A percentile compares a stretch with the other conserved stretches of the same genome.
These are phyloP conservation scores for Xanthoconium stramineum DNA, from an alignment of 768 basidiomycete genomes.

Conservation along the genomic window DNA sequence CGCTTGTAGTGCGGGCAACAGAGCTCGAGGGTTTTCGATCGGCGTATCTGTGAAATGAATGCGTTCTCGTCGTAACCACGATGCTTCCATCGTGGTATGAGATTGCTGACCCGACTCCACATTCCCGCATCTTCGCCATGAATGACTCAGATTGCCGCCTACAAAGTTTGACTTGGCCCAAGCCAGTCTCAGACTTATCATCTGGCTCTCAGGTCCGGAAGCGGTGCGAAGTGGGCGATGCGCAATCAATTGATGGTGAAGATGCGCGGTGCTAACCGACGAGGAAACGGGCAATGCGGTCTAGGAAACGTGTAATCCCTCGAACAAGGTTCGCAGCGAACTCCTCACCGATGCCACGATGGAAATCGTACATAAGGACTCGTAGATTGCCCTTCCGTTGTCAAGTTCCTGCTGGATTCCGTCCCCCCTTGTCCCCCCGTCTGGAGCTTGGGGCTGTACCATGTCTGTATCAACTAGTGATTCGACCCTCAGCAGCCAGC, in stretches of 20 bases:
- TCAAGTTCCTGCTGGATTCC: constrained; percentile 20
- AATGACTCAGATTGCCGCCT: not conserved
- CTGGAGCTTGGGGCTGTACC: constrained; percentile 18
- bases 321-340: constrained; percentile 19
- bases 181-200: no score
- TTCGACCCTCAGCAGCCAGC: constrained; percentile 19
- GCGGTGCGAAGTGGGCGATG: constrained; percentile 12
- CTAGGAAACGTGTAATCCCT: constrained; percentile 20
- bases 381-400: constrained; percentile 6
- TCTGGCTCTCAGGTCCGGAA: constrained; percentile 15
- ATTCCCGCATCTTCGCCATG: not conserved
- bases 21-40: not conserved
- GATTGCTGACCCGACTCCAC: no score
- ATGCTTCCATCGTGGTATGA: no score
- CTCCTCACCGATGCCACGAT: constrained; percentile 37
- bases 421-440: constrained; percentile 6
- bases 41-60: constrained; percentile 9
- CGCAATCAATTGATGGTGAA: constrained; percentile 23
- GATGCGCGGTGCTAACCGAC: constrained; percentile 27
- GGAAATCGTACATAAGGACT: constrained; percentile 31
- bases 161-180: not conserved
- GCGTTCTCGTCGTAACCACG: constrained; percentile 1
- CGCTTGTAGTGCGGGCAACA: no score
- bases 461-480: constrained; percentile 30
- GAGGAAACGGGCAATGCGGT: constrained; percentile 30